Base-by-base conservation (phyloP, 2,329 filamentous ascomycete species). In the Fusarium odoratissimum region DNA sequence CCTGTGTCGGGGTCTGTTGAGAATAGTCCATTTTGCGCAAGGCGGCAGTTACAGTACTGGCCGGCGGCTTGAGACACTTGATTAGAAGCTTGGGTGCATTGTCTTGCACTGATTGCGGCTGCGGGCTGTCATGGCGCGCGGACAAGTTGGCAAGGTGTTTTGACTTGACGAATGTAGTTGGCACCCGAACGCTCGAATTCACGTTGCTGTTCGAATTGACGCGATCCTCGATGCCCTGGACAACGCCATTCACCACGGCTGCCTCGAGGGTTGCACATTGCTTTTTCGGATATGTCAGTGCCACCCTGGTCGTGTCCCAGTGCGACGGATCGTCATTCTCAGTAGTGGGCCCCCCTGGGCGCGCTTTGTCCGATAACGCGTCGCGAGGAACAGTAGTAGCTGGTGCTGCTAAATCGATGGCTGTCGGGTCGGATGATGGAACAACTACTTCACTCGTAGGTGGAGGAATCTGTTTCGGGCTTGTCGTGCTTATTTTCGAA, bases 1-100 rank as follows among this genome's bases (percentile, higher is more conserved):
- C 81, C 78, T 90, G 88, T 3, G 88, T 90, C 3, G 86, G 86
- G 14, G 87, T 88, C 62, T 86, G 83, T 44, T 87, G 84, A 16
- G 86, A 87, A n/a, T 78, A 80, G 37, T 86, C 82, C 81, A 84
- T 86, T 57, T 80, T 85, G 64, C 66, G 69, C 33, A 71, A 67
- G 59, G 74, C 64, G 38, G 52, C 63, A 42, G 68, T 55, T 57
- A 72, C 64, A 68, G 69, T 61, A 49, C 46, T 64, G 48, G 71
- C 59, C 40, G 68, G 72, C 63, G 60, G 73, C 38, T 71, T 73
- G 61, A 61, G 54, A 60, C 37, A 69, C 48, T 71, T 33, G 44
- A 61, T 76, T 49, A 76, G 42, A 67, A 55, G 28, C 46, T 65
- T 68, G 35, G 59, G 54, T 62, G 69, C 75, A 76, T 78, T 55